A percentile compares a stretch with the other conserved stretches of the same genome.
Evolutionary conservation across 176 grass and related monocot species (phyloP).

Genomic region (Avena eriantha): DNA sequence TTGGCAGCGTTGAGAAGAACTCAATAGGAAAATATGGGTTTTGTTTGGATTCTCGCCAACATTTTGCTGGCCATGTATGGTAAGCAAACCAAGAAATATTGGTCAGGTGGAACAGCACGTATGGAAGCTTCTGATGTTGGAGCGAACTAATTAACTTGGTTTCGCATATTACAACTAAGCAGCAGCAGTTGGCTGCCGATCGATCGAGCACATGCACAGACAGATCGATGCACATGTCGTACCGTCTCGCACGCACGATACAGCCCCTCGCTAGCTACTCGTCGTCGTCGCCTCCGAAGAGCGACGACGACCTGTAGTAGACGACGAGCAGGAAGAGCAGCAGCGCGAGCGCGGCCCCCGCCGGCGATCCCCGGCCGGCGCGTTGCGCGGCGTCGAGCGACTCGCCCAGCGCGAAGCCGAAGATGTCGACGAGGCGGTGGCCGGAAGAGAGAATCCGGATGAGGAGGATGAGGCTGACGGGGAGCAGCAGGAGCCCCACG

Average conservation of each 20-base stretch:
- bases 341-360: constrained; percentile 69
- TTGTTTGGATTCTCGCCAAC: background rate
- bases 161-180: constrained; percentile 37
- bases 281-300: constrained; percentile 59
- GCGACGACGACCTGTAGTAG: constrained; percentile 57
- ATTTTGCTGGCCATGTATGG: background rate
- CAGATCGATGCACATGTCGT: background rate
- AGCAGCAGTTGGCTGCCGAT: background rate
- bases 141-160: background rate
- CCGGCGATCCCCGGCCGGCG: constrained; percentile 63
- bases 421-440: constrained; percentile 42
- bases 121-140: constrained; percentile 25
- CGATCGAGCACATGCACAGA: background rate
- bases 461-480: constrained; percentile 65
- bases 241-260: background rate
- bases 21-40: background rate
- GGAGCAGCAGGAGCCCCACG: constrained; percentile 64
- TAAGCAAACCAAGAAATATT: background rate
- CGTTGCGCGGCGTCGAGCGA: constrained; percentile 63
- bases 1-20: background rate
- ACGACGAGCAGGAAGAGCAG: constrained; percentile 54
- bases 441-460: constrained; percentile 81
- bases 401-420: constrained; percentile 44
- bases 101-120: background rate
- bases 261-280: background rate